Percentiles rank a stretch among this genome's conserved stretches.
These are phyloP conservation scores for Dioscorea dumetorum DNA, from an alignment of 106 monocot species.

Conservation along the genomic window DNA sequence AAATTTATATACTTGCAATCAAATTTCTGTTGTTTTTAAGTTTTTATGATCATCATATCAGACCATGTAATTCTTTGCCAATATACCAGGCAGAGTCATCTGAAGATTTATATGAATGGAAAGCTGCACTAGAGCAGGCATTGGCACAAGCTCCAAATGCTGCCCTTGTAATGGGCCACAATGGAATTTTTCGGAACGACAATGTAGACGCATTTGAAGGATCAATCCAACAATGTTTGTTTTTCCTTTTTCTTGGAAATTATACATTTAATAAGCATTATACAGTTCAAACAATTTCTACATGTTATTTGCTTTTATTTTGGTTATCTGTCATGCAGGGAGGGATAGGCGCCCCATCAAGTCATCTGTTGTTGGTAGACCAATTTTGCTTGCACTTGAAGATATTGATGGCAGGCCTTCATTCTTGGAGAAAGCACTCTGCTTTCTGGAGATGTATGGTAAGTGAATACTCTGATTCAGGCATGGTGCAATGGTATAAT, in stretches of 20 bases:
- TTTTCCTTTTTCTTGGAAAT: neutral
- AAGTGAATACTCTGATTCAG: conserved; percentile 5
- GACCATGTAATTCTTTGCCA: conserved; percentile 10
- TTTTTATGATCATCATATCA: neutral
- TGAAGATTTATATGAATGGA: conserved; percentile 97
- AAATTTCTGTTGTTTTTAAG: neutral
- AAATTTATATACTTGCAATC: neutral
- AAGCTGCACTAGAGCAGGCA: conserved; percentile 87
- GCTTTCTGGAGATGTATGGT: conserved; percentile 91
- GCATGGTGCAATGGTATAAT: no score
- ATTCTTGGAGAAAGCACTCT: conserved; percentile 85
- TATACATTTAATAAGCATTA: no score
- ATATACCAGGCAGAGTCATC: conserved; percentile 73
- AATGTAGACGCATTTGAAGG: conserved; percentile 77
- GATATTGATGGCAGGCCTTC: conserved; percentile 99
- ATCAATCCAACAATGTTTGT: conserved; percentile 73
- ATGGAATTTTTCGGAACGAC: conserved; percentile 99
- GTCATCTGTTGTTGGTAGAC: conserved; percentile 92
- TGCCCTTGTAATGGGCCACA: conserved; percentile 97
- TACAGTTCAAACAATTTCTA: neutral
- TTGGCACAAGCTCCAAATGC: conserved; percentile 97
- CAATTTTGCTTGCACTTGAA: conserved; percentile 97
- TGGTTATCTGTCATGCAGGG: conserved; percentile 39
- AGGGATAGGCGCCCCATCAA: conserved; percentile 89
- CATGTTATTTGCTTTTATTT: no score